phyloP scores from a whole-genome alignment of 23 red algal species.

The Chondrus crispus region DNA sequence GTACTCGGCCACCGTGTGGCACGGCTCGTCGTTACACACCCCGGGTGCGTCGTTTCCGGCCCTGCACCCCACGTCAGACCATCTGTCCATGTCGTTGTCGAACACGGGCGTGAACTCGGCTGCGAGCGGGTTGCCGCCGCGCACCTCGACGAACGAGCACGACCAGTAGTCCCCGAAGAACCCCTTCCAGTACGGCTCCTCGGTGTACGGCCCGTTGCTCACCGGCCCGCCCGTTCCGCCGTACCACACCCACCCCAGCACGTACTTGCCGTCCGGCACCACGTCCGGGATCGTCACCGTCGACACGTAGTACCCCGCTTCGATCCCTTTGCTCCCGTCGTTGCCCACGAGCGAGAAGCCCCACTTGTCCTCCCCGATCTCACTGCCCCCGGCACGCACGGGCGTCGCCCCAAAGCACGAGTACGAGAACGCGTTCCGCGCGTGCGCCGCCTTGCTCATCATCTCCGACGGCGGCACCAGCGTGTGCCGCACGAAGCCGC shows the following conservation, averaged over 20 bases:
- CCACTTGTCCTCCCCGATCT: conserved; percentile 2
- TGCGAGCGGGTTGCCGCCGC: conserved; percentile 21
- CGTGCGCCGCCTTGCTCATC: conserved; percentile 27
- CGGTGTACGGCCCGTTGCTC: conserved; percentile 12
- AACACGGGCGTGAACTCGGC: conserved; percentile 22
- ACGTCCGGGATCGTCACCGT: conserved; percentile 36
- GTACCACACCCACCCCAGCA: conserved; percentile 66
- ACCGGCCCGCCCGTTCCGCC: conserved; percentile 26
- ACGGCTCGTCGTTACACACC: conserved; percentile 44
- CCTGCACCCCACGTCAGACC: conserved; percentile 43
- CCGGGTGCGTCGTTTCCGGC: conserved; percentile 41
- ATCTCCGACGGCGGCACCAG: conserved; percentile 45
- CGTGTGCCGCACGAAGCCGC: conserved; percentile 48
- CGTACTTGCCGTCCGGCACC: conserved; percentile 55
- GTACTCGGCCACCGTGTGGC: conserved; percentile 1
- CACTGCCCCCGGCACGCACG: background rate
- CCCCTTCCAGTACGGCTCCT: background rate
- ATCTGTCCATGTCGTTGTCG: conserved; percentile 46
- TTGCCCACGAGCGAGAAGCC: conserved; percentile 26
- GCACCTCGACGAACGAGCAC: conserved; percentile 55
- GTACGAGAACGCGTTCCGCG: conserved; percentile 53
- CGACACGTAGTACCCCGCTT: conserved; percentile 33
- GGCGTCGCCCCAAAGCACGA: conserved; percentile 56
- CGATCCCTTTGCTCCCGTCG: conserved; percentile 5
- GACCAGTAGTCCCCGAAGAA: conserved; percentile 66